Evolutionary conservation across 2,329 filamentous ascomycete genomes (phyloP).

Genomic region (Trichoderma cornu-damae): DNA sequence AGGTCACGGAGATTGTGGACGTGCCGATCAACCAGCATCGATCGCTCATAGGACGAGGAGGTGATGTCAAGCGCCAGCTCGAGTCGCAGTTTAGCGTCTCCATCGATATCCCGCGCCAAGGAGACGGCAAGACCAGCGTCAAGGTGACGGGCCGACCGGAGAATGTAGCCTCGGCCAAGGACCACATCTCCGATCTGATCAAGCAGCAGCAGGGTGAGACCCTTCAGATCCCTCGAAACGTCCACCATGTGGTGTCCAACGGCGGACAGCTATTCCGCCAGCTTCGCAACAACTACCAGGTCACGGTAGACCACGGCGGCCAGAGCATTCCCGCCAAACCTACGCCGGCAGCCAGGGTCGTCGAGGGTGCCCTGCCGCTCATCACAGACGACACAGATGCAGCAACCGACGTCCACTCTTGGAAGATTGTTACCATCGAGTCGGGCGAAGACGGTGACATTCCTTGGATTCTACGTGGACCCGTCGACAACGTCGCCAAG

Average conservation of each 20-base stretch:
- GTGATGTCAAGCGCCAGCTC: conserved; percentile 77
- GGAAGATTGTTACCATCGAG: conserved; percentile 67
- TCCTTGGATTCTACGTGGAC: conserved; percentile 83
- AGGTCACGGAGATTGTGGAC: conserved; percentile 72
- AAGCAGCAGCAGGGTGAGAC: conserved; percentile 88
- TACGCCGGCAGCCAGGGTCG: conserved; percentile 49
- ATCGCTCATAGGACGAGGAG: conserved; percentile 83
- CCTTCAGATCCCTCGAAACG: conserved; percentile 71
- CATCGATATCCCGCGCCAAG: conserved; percentile 88
- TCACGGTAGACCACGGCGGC: conserved; percentile 87
- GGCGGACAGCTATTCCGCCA: conserved; percentile 92
- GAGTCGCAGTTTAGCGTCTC: conserved; percentile 82
- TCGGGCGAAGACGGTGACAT: conserved; percentile 65
- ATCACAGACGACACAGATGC: conserved; percentile 80
- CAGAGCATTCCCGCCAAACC: conserved; percentile 69
- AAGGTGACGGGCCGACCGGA: conserved; percentile 76
- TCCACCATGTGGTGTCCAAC: conserved; percentile 81
- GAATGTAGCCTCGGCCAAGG: conserved; percentile 79
- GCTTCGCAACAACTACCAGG: conserved; percentile 76
- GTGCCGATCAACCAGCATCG: conserved; percentile 88
- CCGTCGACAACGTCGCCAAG: conserved; percentile 71
- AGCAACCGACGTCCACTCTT: conserved; percentile 66
- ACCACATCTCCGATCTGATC: conserved; percentile 70
- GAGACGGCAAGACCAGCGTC: conserved; percentile 74
- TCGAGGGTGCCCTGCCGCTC: conserved; percentile 67